Evolutionary conservation across 768 basidiomycete genomes (phyloP).

Genomic region (Steccherinum ochraceum): DNA sequence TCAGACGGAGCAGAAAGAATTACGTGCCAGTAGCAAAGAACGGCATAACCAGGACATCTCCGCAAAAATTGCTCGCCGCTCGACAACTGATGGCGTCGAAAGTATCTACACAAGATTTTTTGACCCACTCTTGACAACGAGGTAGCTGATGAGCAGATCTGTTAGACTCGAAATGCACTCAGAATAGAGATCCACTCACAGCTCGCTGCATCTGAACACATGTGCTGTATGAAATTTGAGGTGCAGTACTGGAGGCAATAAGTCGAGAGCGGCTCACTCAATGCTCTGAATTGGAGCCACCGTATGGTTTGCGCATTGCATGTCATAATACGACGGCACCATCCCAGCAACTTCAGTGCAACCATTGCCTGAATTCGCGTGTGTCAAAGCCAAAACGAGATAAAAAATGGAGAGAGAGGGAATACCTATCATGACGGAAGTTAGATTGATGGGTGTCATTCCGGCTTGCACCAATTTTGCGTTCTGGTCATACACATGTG

Average conservation of each 20-base stretch:
- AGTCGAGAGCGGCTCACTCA: too few species aligned
- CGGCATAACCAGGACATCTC: constrained; percentile 13
- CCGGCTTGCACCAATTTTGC: constrained; percentile 33
- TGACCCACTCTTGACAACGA: constrained; percentile 32
- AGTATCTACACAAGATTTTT: constrained; percentile 32
- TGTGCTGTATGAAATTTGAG: neutral
- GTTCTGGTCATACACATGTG: constrained; percentile 43
- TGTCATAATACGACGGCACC: constrained; percentile 37
- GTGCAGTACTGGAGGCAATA: too few species aligned
- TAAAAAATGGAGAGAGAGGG: neutral
- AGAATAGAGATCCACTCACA: neutral
- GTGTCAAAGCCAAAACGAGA: neutral
- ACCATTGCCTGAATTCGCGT: constrained; percentile 43
- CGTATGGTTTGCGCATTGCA: constrained; percentile 46
- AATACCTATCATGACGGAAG: constrained; percentile 40
- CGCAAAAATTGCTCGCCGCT: constrained; percentile 34
- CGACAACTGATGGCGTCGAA: constrained; percentile 36
- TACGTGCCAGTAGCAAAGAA: constrained; percentile 26
- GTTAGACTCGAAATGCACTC: neutral
- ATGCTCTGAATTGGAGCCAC: neutral
- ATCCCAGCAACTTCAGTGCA: constrained; percentile 30
- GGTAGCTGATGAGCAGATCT: constrained; percentile 24
- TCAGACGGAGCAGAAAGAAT: constrained; percentile 50
- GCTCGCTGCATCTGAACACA: neutral
- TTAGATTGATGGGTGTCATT: constrained; percentile 39